A percentile compares a stretch with the other conserved stretches of the same genome.
Conservation (phyloP, 306 rosid genomes). For the Cucumis melo region DNA sequence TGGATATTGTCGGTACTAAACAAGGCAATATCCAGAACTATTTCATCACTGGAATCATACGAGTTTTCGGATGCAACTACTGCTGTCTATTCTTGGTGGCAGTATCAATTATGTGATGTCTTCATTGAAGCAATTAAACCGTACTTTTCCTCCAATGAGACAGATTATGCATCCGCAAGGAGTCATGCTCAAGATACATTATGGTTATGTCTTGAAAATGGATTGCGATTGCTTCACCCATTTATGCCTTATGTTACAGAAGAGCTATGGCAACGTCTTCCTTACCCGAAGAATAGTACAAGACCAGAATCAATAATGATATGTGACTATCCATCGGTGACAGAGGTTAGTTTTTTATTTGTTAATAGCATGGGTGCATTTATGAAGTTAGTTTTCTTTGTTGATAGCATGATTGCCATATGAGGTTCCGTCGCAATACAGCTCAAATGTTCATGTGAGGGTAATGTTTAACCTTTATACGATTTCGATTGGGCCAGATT, state of each 20-base stretch:
- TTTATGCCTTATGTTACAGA: conserved; percentile 96
- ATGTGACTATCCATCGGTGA: conserved; percentile 48
- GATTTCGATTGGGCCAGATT: not conserved
- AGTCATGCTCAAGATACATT: conserved; percentile 62
- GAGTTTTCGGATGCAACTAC: conserved; percentile 80
- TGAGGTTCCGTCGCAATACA: not conserved
- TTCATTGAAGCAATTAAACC: conserved; percentile 91
- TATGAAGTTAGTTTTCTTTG: not conserved
- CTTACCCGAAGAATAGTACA: conserved; percentile 38
- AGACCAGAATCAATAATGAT: conserved; percentile 70
- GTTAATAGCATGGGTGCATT: not conserved
- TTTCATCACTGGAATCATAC: conserved; percentile 40
- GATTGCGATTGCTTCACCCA: conserved; percentile 91
- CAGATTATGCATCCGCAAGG: conserved; percentile 42
- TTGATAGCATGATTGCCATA: not conserved
- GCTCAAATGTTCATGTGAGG: not conserved
- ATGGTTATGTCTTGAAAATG: conserved; percentile 89
- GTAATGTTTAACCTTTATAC: not conserved
- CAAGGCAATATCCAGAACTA: conserved; percentile 53
- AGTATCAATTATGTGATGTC: conserved; percentile 89
- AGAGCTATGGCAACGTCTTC: conserved; percentile 99
- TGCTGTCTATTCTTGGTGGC: conserved; percentile 88
- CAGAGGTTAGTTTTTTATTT: conserved; percentile 48
- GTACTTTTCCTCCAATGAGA: conserved; percentile 53
- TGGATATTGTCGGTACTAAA: conserved; percentile 79